phyloP scores from a whole-genome alignment of 2,329 filamentous ascomycete species.

The Bipolaris gigantea region DNA sequence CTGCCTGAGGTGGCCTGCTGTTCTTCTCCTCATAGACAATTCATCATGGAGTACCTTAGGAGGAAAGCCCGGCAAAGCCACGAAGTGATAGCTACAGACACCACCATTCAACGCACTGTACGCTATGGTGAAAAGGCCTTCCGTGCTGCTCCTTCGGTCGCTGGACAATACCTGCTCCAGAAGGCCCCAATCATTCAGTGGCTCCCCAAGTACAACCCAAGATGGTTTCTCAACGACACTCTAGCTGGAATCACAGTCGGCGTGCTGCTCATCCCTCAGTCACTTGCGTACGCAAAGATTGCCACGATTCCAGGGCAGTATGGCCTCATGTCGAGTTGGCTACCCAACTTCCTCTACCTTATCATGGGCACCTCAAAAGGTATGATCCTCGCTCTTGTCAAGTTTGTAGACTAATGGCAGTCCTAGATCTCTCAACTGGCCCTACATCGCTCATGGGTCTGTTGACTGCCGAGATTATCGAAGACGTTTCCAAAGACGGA shows the following conservation, averaged over 20 bases:
- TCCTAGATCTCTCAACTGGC: constrained; percentile 64
- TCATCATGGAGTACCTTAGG: constrained; percentile 30
- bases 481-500: constrained; percentile 53
- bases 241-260: constrained; percentile 70
- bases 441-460: constrained; percentile 67
- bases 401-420: constrained; percentile 39
- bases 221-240: constrained; percentile 64
- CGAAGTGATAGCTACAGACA: constrained; percentile 29
- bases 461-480: constrained; percentile 63
- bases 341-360: constrained; percentile 93
- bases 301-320: constrained; percentile 83
- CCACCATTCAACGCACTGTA: constrained; percentile 32
- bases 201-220: constrained; percentile 63
- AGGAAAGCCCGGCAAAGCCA: constrained; percentile 17
- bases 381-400: neutral
- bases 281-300: constrained; percentile 95
- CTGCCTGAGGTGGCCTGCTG: neutral
- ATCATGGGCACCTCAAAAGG: constrained; percentile 75
- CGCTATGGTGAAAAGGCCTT: constrained; percentile 38
- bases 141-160: constrained; percentile 54
- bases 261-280: constrained; percentile 83
- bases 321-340: constrained; percentile 90
- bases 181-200: constrained; percentile 66
- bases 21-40: neutral
- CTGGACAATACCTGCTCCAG: constrained; percentile 59